phyloP scores from a whole-genome alignment of 805 yeast species.

The Hanseniaspora jakobsenii region DNA sequence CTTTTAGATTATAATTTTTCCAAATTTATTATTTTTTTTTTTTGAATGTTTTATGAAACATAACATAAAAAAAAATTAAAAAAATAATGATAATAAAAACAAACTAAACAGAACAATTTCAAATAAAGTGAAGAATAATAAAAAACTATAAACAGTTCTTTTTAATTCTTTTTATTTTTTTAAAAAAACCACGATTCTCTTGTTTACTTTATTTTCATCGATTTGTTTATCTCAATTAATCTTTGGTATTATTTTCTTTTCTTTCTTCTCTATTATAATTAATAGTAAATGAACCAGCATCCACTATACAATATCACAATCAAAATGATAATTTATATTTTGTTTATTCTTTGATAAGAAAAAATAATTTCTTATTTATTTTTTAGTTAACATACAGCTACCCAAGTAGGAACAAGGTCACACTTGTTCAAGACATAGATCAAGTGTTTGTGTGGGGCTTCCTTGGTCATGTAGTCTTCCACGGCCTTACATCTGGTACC shows the following conservation, averaged over 20 bases:
- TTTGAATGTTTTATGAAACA: no score
- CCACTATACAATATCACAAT: background rate
- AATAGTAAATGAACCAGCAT: background rate
- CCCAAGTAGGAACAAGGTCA: constrained; percentile 98
- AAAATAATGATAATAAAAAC: no score
- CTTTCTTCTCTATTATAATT: no score
- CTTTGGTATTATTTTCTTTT: no score
- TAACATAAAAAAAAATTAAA: no score
- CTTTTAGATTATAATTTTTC: no score
- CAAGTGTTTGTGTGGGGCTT: constrained; percentile 92
- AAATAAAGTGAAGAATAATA: no score
- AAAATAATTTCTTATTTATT: no score
- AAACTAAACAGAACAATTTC: no score
- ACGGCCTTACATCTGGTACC: constrained; percentile 92
- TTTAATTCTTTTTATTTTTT: no score
- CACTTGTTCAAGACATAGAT: constrained; percentile 91
- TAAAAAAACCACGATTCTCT: no score
- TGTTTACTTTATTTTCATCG: constrained; percentile 5
- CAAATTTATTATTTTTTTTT: constrained; percentile 8
- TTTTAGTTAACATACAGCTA: constrained; percentile 68
- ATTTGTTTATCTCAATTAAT: background rate
- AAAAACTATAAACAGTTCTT: no score
- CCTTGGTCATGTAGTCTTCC: constrained; percentile 83
- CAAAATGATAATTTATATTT: background rate
- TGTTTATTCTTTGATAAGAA: background rate